A percentile compares a stretch with the other conserved stretches of the same genome.
These are phyloP conservation scores for Potentilla sterilis DNA, from an alignment of 306 rosid species.

Conservation along the genomic window DNA sequence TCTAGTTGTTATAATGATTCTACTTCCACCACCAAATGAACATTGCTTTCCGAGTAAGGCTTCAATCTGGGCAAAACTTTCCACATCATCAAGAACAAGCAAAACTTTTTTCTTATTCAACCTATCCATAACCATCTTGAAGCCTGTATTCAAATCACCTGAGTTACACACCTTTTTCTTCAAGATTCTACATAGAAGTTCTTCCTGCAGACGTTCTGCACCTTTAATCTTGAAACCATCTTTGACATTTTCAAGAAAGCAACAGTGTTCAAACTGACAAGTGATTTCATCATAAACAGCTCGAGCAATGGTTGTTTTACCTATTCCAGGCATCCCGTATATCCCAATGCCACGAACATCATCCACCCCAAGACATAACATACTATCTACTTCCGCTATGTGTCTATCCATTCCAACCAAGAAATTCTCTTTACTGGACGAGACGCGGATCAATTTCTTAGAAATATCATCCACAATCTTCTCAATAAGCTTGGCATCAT, in stretches of 20 bases:
- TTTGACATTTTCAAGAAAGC: conserved; percentile 21
- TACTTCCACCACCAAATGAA: conserved; percentile 6
- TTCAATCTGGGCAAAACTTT: background rate
- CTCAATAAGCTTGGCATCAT: background rate
- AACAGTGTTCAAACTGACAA: background rate
- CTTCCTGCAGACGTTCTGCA: background rate
- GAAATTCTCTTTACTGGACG: background rate
- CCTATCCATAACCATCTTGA: background rate
- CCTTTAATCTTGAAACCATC: background rate
- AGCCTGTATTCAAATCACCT: background rate
- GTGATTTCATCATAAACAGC: background rate
- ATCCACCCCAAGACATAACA: background rate
- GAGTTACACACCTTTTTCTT: background rate
- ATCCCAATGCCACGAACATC: conserved; percentile 16
- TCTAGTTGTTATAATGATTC: background rate
- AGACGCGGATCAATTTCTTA: background rate
- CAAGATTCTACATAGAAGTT: background rate
- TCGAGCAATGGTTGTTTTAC: conserved; percentile 12
- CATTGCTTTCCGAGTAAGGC: background rate
- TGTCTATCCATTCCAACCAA: conserved; percentile 19
- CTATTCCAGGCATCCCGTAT: conserved; percentile 15
- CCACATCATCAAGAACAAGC: background rate
- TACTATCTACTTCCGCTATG: background rate
- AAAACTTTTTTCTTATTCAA: background rate
- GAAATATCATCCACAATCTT: background rate